Base-by-base conservation (phyloP, 192 early-diverging fungal species). In the Paraglomus brasilianum region DNA sequence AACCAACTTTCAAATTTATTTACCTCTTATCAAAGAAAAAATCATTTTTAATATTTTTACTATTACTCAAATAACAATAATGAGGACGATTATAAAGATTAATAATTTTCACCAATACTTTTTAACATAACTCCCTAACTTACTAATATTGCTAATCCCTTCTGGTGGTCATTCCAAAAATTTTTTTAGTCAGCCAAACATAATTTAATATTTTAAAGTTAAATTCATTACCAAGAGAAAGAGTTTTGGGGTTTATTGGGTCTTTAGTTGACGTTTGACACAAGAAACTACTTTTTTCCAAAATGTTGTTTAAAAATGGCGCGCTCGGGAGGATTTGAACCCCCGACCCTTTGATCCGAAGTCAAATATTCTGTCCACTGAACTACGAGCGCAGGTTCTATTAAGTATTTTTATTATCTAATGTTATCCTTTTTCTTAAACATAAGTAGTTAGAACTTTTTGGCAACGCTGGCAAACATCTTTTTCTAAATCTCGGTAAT, bases 281-380 rank as follows among this genome's bases (percentile, higher is more conserved):
- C n/a, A n/a, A n/a, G n/a, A n/a, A n/a, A n/a, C n/a, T n/a, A 53
- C 14, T 53, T 21, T 53, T 21, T 22, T 17, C 52, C 52, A 17
- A 21, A 8, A 53, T 10, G 11, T 53, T 53, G 22, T 53, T n/a
- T 10, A 22, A 53, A 53, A 53, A 53, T 53, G 52, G 52, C 52
- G 52, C 52, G 52, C 52, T 53, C 52, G 52, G 52, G 52, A 53
- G 52, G 52, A 53, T 53, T 53, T 53, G 52, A 53, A 53, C 52
- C 52, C 52, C 52, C 52, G 52, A 53, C 52, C 52, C 52, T 53
- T 53, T 53, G 52, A 53, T 53, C 52, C 52, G 52, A 53, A 53
- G 52, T 53, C 52, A 53, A 53, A 53, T 53, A 53, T 53, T 53
- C 52, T 53, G 22, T 53, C 52, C 52, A 47, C 46, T 47, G 46